A percentile compares a stretch with the other conserved stretches of the same genome.
These are phyloP conservation scores for Fusarium succisae DNA, from an alignment of 2,329 filamentous ascomycete species.

Conservation along the genomic window DNA sequence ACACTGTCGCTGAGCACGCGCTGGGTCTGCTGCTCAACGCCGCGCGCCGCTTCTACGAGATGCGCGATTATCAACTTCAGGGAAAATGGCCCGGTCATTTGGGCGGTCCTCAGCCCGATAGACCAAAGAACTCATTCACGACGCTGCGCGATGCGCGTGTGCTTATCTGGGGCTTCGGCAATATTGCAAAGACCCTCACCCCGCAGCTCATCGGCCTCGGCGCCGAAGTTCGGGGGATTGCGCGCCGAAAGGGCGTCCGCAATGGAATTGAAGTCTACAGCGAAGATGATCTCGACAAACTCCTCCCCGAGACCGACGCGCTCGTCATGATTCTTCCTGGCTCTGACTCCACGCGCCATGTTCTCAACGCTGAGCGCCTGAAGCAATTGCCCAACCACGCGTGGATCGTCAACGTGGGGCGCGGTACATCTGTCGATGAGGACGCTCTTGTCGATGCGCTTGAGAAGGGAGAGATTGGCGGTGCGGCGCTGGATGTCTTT, in stretches of 20 bases:
- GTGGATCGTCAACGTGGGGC: slow-evolving; percentile 64
- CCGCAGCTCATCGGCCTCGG: slow-evolving; percentile 65
- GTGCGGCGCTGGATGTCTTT: slow-evolving; percentile 61
- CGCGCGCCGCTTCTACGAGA: slow-evolving; percentile 67
- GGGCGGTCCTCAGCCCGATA: slow-evolving; percentile 68
- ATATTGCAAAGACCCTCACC: slow-evolving; percentile 69
- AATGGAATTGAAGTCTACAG: slow-evolving; percentile 65
- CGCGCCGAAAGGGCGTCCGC: slow-evolving; percentile 64
- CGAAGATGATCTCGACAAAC: slow-evolving; percentile 62
- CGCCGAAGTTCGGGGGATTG: slow-evolving; percentile 67
- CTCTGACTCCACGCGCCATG: slow-evolving; percentile 63
- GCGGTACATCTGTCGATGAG: slow-evolving; percentile 60
- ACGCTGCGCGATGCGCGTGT: slow-evolving; percentile 67
- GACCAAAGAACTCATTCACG: slow-evolving; percentile 65
- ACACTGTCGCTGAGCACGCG: slow-evolving; percentile 72
- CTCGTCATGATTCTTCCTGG: slow-evolving; percentile 75
- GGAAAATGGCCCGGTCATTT: slow-evolving; percentile 69
- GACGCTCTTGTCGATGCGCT: slow-evolving; percentile 58
- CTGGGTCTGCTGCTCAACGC: slow-evolving; percentile 65
- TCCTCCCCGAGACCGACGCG: slow-evolving; percentile 67
- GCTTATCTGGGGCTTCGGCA: slow-evolving; percentile 72
- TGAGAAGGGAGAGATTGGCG: slow-evolving; percentile 54
- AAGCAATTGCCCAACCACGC: slow-evolving; percentile 65
- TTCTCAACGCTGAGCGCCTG: slow-evolving; percentile 63
- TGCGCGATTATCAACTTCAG: slow-evolving; percentile 69